Conservation (phyloP, 202 grass and related monocot species). For the Brachypodium distachyon region DNA sequence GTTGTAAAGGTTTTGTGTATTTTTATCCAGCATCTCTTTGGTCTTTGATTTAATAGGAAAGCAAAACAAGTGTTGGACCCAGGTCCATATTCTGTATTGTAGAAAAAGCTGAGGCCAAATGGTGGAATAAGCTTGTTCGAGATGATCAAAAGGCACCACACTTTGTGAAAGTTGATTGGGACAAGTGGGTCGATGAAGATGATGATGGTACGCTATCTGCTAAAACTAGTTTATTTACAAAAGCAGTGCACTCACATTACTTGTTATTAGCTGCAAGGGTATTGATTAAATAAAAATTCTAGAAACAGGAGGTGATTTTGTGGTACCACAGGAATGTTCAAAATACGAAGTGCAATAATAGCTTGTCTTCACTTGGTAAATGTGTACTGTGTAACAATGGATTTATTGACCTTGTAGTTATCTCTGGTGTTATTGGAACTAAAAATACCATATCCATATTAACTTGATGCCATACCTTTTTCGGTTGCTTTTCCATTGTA, state of each 20-base stretch:
- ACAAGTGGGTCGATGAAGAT: conserved; percentile 98
- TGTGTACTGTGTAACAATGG: not conserved
- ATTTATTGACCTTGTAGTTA: not conserved
- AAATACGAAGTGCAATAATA: not conserved
- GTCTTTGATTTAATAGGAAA: conserved; percentile 36
- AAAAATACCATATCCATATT: not conserved
- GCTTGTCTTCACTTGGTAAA: not conserved
- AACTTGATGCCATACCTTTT: not conserved
- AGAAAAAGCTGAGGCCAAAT: conserved; percentile 65
- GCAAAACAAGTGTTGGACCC: conserved; percentile 75
- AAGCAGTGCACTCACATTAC: not conserved
- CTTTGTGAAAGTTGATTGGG: conserved; percentile 95
- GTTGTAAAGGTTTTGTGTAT: not conserved
- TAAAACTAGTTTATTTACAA: not conserved
- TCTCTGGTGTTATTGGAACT: not conserved
- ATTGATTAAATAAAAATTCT: not conserved
- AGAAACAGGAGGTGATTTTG: not conserved
- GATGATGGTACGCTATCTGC: conserved; percentile 58
- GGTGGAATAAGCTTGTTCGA: conserved; percentile 85
- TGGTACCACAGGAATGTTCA: not conserved
- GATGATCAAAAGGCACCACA: conserved; percentile 62
- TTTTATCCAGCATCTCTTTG: not conserved
- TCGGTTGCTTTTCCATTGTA: not conserved
- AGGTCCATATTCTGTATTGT: conserved; percentile 73
- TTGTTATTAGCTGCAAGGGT: not conserved